phyloP scores from a whole-genome alignment of 768 basidiomycete species.

The Pisolithus orientalis region DNA sequence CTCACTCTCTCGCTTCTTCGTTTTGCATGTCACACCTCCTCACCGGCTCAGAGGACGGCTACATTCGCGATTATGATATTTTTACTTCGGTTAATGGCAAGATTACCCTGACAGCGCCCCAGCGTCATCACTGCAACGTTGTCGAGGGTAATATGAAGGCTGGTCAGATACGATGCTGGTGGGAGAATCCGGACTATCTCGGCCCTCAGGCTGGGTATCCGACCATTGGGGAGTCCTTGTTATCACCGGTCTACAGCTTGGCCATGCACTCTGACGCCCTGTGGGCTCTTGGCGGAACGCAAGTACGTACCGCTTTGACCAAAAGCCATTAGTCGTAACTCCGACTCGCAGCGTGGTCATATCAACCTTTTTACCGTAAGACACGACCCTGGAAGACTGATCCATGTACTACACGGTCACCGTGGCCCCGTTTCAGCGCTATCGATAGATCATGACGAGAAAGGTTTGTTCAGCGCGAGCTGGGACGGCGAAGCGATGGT shows the following conservation, averaged over 20 bases:
- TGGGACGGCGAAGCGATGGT: slow-evolving; percentile 92
- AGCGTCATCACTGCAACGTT: slow-evolving; percentile 82
- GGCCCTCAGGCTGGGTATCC: slow-evolving; percentile 19
- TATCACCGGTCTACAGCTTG: slow-evolving; percentile 83
- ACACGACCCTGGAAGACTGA: slow-evolving; percentile 80
- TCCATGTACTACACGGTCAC: slow-evolving; percentile 63
- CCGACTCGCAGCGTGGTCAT: slow-evolving; percentile 60
- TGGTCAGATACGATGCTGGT: slow-evolving; percentile 84
- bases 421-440: slow-evolving; percentile 82
- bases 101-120: slow-evolving; percentile 80
- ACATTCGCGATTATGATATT: slow-evolving; percentile 88
- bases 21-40: slow-evolving; percentile 82
- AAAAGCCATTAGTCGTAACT: slow-evolving; percentile 9
- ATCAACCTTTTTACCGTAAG: slow-evolving; percentile 92
- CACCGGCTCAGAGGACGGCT: slow-evolving; percentile 91
- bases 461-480: slow-evolving; percentile 81
- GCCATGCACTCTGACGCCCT: slow-evolving; percentile 89
- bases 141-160: slow-evolving; percentile 91
- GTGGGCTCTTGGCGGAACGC: slow-evolving; percentile 85
- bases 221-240: slow-evolving; percentile 43
- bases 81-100: slow-evolving; percentile 86
- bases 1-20: slow-evolving; percentile 83
- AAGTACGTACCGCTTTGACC: slow-evolving; percentile 45
- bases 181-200: slow-evolving; percentile 57
- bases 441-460: slow-evolving; percentile 73